A percentile compares a stretch with the other conserved stretches of the same genome.
Conservation (phyloP, 2,329 filamentous ascomycete species). For the Myrmaecium sp. region DNA sequence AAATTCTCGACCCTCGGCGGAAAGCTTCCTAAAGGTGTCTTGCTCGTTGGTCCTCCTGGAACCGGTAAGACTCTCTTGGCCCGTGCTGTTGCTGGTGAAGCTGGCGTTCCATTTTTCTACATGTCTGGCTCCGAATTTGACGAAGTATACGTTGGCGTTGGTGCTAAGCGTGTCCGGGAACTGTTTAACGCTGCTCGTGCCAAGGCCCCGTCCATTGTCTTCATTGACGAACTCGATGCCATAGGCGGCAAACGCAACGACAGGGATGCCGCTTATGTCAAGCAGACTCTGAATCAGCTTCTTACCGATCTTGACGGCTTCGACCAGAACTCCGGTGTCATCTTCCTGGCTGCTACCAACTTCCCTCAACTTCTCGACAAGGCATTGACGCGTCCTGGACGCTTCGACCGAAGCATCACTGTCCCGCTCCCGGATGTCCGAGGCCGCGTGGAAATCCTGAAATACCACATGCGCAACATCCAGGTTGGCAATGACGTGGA, state of each 20-base stretch:
- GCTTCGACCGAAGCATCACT: constrained; percentile 83
- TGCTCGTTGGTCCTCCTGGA: constrained; percentile 87
- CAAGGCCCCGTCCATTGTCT: constrained; percentile 85
- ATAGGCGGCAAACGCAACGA: constrained; percentile 90
- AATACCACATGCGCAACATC: constrained; percentile 87
- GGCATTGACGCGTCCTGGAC: constrained; percentile 80
- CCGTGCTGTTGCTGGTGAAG: constrained; percentile 88
- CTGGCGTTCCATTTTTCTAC: constrained; percentile 97
- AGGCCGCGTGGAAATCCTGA: constrained; percentile 79
- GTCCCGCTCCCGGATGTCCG: constrained; percentile 86
- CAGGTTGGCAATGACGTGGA: constrained; percentile 68
- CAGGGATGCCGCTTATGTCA: constrained; percentile 82
- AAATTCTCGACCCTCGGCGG: constrained; percentile 88
- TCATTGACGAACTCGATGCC: constrained; percentile 87
- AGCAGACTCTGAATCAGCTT: constrained; percentile 94
- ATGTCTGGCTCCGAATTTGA: constrained; percentile 99
- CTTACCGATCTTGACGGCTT: constrained; percentile 96
- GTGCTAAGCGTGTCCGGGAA: constrained; percentile 88
- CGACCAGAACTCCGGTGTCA: constrained; percentile 82
- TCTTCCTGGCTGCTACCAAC: constrained; percentile 92
- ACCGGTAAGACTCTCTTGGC: constrained; percentile 95
- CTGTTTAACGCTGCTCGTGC: constrained; percentile 68
- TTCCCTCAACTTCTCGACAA: constrained; percentile 90
- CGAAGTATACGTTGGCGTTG: constrained; percentile 93
- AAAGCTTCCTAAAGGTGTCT: constrained; percentile 90